Conservation (phyloP, 805 yeast genomes). For the Schwanniomyces polymorphus region DNA sequence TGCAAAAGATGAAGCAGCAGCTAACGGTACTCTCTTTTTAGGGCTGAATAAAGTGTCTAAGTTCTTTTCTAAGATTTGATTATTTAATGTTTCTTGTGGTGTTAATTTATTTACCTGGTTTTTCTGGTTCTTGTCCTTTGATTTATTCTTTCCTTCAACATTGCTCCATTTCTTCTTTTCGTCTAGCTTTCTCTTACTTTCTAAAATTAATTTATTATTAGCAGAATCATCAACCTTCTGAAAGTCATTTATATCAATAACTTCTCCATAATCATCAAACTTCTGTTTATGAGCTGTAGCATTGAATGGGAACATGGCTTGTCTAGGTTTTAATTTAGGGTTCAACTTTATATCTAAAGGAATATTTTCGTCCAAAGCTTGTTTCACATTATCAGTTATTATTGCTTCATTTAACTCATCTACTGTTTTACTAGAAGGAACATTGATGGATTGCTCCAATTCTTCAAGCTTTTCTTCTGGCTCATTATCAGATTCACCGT, state of each 20-base stretch:
- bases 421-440: slow-evolving; percentile 9
- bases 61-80: slow-evolving; percentile 37
- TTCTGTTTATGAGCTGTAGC: slow-evolving; percentile 49
- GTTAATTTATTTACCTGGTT: slow-evolving; percentile 30
- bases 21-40: slow-evolving; percentile 35
- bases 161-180: slow-evolving; percentile 29
- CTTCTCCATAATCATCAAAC: slow-evolving; percentile 85
- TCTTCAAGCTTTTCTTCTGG: slow-evolving; percentile 23
- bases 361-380: slow-evolving; percentile 37
- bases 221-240: slow-evolving; percentile 52
- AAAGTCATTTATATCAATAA: slow-evolving; percentile 66
- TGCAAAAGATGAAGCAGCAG: slow-evolving; percentile 16
- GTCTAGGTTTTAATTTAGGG: slow-evolving; percentile 45
- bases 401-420: slow-evolving; percentile 42
- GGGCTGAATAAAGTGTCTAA: slow-evolving; percentile 57
- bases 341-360: slow-evolving; percentile 56
- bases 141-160: slow-evolving; percentile 14
- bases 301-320: slow-evolving; percentile 76
- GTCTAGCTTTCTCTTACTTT: slow-evolving; percentile 39
- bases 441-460: slow-evolving; percentile 11
- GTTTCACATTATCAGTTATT: slow-evolving; percentile 37
- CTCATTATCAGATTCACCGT: slow-evolving; percentile 34
- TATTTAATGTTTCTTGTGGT: slow-evolving; percentile 44
- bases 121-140: slow-evolving; percentile 17
- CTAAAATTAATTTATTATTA: slow-evolving; percentile 33